phyloP scores from a whole-genome alignment of 1,284 basidiomycete genomes.

The Trametes hirsuta region DNA sequence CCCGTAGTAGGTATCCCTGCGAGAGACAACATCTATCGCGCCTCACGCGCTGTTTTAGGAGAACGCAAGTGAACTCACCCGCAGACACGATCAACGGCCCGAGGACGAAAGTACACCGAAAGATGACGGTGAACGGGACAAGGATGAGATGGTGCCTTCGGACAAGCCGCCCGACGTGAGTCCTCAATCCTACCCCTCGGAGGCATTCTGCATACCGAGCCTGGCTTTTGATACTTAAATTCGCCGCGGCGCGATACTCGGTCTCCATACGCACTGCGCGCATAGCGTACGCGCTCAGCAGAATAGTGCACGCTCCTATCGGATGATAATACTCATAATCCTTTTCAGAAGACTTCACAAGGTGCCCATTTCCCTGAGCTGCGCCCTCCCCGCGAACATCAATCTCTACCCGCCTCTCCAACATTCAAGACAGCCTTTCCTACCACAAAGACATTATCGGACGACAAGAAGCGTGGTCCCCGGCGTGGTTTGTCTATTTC shows the following conservation, averaged over 20 bases:
- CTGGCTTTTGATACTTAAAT: too few species aligned
- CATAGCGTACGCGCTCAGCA: too few species aligned
- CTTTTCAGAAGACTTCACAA: background rate
- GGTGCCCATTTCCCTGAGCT: background rate
- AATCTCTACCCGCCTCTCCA: constrained; percentile 14
- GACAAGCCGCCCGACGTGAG: constrained; percentile 11
- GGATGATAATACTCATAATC: background rate
- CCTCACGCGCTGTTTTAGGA: background rate
- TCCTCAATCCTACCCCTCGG: background rate
- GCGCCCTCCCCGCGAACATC: constrained; percentile 7
- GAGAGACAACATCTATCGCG: background rate
- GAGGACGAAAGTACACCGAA: constrained; percentile 4
- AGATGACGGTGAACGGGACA: constrained; percentile 2
- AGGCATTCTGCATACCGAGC: background rate
- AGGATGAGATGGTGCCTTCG: background rate
- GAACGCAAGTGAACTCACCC: background rate
- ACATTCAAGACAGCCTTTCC: constrained; percentile 11
- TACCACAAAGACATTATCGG: background rate
- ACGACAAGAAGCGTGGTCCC: constrained; percentile 5
- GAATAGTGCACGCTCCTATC: too few species aligned
- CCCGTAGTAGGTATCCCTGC: constrained; percentile 11
- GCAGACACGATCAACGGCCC: background rate
- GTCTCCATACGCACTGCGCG: too few species aligned
- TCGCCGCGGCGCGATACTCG: too few species aligned
- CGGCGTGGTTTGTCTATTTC: constrained; percentile 20